Evolutionary conservation across 495 filamentous ascomycete genomes (phyloP).

Genomic region (Jackrogersella minutella): DNA sequence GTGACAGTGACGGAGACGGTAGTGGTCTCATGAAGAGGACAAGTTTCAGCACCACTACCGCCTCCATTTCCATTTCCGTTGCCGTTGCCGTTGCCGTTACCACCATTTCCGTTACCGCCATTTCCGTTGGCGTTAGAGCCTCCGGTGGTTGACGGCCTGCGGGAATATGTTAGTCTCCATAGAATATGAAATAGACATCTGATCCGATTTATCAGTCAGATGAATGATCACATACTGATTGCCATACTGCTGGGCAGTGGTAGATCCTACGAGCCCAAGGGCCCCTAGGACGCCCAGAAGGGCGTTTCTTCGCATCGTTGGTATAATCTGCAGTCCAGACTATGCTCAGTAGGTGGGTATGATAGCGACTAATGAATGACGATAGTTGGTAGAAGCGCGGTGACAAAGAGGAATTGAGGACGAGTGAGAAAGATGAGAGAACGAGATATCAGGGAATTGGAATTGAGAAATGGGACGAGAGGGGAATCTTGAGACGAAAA

Average conservation of each 20-base stretch:
- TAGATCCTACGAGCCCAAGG: conserved; percentile 35
- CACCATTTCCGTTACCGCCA: conserved; percentile 6
- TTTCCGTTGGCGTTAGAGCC: conserved; percentile 7
- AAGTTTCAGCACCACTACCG: conserved; percentile 27
- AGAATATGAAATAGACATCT: background rate
- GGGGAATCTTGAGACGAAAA: conserved; percentile 20
- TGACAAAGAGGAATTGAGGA: conserved; percentile 18
- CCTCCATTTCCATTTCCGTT: conserved; percentile 4
- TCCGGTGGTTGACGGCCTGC: conserved; percentile 24
- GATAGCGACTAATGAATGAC: conserved; percentile 33
- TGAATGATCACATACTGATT: conserved; percentile 36
- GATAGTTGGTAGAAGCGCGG: conserved; percentile 23
- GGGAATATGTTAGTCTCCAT: conserved; percentile 12
- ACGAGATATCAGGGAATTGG: background rate
- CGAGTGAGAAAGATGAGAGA: conserved; percentile 7
- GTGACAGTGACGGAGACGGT: conserved; percentile 51
- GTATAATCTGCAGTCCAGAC: conserved; percentile 21
- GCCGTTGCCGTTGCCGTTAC: conserved; percentile 17
- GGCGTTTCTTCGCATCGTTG: conserved; percentile 40
- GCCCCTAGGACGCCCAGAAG: conserved; percentile 38
- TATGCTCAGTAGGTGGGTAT: conserved; percentile 22
- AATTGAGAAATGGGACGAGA: background rate
- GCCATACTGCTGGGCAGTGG: conserved; percentile 41
- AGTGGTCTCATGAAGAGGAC: conserved; percentile 38
- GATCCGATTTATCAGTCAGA: background rate